phyloP scores from a whole-genome alignment of 371 early-diverging fungal species.

The Mycotypha africana region DNA sequence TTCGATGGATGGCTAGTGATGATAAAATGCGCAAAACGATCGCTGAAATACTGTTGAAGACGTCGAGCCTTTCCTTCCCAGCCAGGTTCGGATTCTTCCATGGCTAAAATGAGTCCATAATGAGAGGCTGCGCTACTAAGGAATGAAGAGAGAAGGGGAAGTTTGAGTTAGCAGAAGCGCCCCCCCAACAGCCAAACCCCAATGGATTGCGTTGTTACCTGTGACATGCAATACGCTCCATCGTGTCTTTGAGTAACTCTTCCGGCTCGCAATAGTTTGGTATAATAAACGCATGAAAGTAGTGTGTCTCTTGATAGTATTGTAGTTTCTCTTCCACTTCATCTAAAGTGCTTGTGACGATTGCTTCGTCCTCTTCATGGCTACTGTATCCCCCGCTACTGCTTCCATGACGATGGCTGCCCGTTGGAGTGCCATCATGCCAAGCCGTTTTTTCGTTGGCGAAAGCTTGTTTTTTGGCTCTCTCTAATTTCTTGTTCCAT shows the following conservation, averaged over 20 bases:
- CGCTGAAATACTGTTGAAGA: constrained; percentile 42
- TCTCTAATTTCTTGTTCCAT: constrained; percentile 20
- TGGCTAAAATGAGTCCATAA: constrained; percentile 60
- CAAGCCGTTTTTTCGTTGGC: background rate
- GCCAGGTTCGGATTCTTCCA: constrained; percentile 67
- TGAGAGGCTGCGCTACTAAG: constrained; percentile 25
- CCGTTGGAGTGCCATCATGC: background rate
- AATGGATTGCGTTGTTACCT: constrained; percentile 25
- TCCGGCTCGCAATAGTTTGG: constrained; percentile 59
- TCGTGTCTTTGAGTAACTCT: constrained; percentile 34
- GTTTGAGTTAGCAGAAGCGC: no score
- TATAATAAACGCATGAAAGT: constrained; percentile 49
- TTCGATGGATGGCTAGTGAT: constrained; percentile 65
- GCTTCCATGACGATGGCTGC: no score
- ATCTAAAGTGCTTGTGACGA: no score
- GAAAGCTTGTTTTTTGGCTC: background rate
- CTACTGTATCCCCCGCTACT: background rate
- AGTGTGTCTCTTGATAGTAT: constrained; percentile 18
- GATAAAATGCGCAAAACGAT: constrained; percentile 37
- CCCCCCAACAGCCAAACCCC: no score
- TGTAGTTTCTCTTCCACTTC: constrained; percentile 15
- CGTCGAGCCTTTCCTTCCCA: constrained; percentile 50
- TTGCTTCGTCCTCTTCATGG: constrained; percentile 11
- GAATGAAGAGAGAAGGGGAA: background rate
- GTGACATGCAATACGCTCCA: constrained; percentile 30